Conservation (phyloP, 75 land plant genomes). For the Chamaecyparis obtusa region DNA sequence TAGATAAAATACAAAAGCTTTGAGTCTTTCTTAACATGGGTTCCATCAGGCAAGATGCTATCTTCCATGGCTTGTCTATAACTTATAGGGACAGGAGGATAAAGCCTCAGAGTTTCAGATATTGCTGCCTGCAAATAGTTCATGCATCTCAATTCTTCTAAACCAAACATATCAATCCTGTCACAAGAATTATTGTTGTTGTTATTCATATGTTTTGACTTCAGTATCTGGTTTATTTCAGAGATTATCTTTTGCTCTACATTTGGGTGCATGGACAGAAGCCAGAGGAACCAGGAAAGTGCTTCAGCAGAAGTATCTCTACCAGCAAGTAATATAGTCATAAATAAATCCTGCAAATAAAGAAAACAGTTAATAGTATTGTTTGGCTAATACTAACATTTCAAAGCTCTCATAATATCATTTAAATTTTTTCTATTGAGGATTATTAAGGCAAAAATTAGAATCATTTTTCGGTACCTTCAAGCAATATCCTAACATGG, state of each 20-base stretch:
- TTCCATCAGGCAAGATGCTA: constrained; percentile 12
- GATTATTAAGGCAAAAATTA: no score
- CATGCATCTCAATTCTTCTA: not conserved
- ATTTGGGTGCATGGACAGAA: not conserved
- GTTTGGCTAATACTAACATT: no score
- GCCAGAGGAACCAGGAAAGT: constrained; percentile 1
- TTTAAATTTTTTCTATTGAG: no score
- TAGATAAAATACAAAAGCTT: not conserved
- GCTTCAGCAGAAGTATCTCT: constrained; percentile 71
- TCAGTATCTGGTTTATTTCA: not conserved
- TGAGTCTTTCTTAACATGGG: constrained; percentile 1
- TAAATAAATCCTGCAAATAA: not conserved
- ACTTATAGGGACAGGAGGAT: constrained; percentile 12
- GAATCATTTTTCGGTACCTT: no score
- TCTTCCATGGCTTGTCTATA: constrained; percentile 5
- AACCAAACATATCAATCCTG: not conserved
- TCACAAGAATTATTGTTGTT: not conserved
- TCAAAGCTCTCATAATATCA: no score
- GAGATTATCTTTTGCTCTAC: not conserved
- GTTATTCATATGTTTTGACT: not conserved
- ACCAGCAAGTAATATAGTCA: constrained; percentile 67
- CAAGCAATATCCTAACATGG: no score
- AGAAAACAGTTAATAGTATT: not conserved
- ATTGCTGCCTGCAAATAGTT: constrained; percentile 13
- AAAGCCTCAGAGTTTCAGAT: constrained; percentile 16